Evolutionary conservation across 2,329 filamentous ascomycete species (phyloP).

Genomic region (Karstenula rhodostoma): DNA sequence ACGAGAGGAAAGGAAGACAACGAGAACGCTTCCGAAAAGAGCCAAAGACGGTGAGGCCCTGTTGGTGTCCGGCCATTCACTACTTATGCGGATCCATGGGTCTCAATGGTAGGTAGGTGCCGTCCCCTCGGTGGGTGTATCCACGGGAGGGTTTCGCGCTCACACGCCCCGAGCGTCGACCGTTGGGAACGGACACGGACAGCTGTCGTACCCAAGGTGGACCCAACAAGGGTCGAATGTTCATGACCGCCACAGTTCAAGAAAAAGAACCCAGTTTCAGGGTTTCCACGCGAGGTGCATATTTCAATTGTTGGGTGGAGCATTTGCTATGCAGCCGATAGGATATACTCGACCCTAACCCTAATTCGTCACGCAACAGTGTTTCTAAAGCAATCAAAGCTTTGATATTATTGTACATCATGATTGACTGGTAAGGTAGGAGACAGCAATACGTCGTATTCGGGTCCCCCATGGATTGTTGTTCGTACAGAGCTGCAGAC

Average conservation of each 20-base stretch:
- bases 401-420: not conserved
- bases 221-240: not conserved
- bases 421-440: not conserved
- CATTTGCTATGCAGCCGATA: not conserved
- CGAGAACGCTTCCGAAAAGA: not conserved
- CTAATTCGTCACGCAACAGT: not conserved
- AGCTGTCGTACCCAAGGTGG: not conserved
- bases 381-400: not conserved
- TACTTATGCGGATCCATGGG: not conserved
- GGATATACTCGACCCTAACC: not conserved
- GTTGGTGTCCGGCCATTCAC: not conserved
- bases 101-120: not conserved
- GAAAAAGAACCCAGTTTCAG: not conserved
- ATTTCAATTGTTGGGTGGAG: not conserved
- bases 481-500: not conserved
- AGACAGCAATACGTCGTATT: no score
- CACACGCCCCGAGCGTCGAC: not conserved
- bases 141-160: not conserved
- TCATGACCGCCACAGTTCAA: not conserved
- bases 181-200: not conserved
- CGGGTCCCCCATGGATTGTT: not conserved
- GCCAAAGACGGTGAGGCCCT: not conserved
- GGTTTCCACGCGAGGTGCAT: no score
- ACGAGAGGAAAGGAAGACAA: slow-evolving; percentile 7
- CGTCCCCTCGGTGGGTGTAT: not conserved